A percentile compares a stretch with the other conserved stretches of the same genome.
These are phyloP conservation scores for Dioszegia crocea DNA, from an alignment of 768 basidiomycete species.

Conservation along the genomic window DNA sequence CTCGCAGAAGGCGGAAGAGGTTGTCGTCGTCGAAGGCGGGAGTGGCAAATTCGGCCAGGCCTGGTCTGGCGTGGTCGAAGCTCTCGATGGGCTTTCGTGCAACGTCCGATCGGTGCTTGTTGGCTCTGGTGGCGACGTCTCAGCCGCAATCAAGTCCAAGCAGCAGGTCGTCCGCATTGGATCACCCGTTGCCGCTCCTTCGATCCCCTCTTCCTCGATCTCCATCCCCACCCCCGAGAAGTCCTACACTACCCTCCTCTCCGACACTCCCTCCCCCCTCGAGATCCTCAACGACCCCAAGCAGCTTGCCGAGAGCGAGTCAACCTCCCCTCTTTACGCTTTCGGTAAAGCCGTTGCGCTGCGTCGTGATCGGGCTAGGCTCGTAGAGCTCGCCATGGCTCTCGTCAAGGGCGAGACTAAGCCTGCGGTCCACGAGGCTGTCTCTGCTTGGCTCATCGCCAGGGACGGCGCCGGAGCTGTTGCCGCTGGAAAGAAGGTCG, in stretches of 20 bases:
- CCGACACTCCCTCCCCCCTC: slow-evolving; percentile 65
- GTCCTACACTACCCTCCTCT: slow-evolving; percentile 83
- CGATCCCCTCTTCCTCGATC: slow-evolving; percentile 32
- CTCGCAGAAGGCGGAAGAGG: slow-evolving; percentile 44
- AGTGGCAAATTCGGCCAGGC: slow-evolving; percentile 36
- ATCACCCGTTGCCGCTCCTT: slow-evolving; percentile 16
- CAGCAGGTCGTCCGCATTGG: slow-evolving; percentile 53
- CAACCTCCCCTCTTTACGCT: slow-evolving; percentile 91
- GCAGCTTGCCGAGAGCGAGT: slow-evolving; percentile 64
- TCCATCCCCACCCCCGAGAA: slow-evolving; percentile 80
- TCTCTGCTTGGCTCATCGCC: slow-evolving; percentile 73
- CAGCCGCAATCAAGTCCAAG: slow-evolving; percentile 34
- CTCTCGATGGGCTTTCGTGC: slow-evolving; percentile 52
- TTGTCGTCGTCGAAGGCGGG: slow-evolving; percentile 49
- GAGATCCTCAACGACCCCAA: slow-evolving; percentile 81
- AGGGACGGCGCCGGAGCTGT: slow-evolving; percentile 61
- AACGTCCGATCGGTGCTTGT: slow-evolving; percentile 42
- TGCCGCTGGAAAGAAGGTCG: slow-evolving; percentile 60
- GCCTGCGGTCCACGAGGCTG: slow-evolving; percentile 61
- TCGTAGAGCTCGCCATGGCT: slow-evolving; percentile 63
- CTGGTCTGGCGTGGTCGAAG: slow-evolving; percentile 50
- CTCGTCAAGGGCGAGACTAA: slow-evolving; percentile 57
- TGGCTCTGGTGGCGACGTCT: slow-evolving; percentile 48
- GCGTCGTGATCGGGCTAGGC: slow-evolving; percentile 66
- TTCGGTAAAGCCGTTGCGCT: slow-evolving; percentile 84